phyloP scores from a whole-genome alignment of 2,329 filamentous ascomycete genomes.

The Volutella citrinella region DNA sequence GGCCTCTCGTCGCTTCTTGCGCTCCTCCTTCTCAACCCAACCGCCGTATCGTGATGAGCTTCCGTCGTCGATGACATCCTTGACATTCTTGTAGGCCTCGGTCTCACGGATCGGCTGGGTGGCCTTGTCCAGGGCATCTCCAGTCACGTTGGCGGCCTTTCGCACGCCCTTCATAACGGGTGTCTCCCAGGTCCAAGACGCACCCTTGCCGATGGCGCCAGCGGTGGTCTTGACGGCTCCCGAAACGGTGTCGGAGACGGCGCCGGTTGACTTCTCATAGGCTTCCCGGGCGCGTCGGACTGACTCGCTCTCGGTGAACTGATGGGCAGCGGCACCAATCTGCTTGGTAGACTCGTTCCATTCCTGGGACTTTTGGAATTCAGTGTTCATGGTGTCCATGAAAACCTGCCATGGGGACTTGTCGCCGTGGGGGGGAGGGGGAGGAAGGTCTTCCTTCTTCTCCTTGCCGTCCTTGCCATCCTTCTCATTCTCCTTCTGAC shows the following conservation, averaged over 20 bases:
- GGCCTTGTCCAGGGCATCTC: conserved; percentile 86
- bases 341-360: conserved; percentile 99
- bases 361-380: conserved; percentile 96
- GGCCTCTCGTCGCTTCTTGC: conserved; percentile 72
- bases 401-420: conserved; percentile 99
- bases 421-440: conserved; percentile 94
- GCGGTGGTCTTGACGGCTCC: conserved; percentile 83
- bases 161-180: conserved; percentile 87
- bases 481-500: conserved; percentile 46
- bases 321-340: conserved; percentile 80
- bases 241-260: conserved; percentile 73
- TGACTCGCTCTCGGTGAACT: conserved; percentile 90
- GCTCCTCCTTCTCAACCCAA: conserved; percentile 95
- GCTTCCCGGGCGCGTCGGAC: conserved; percentile 82
- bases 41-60: conserved; percentile 95
- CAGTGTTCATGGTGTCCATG: conserved; percentile 87
- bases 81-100: conserved; percentile 90
- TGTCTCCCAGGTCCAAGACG: conserved; percentile 97
- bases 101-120: conserved; percentile 92
- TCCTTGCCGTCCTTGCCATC: conserved; percentile 51
- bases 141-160: conserved; percentile 81
- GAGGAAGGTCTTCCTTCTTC: conserved; percentile 68
- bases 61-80: conserved; percentile 94
- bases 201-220: conserved; percentile 82
- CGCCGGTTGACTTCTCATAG: conserved; percentile 82